Evolutionary conservation across 345 rosid genomes (phyloP).

Genomic region (Acer yangbiense): DNA sequence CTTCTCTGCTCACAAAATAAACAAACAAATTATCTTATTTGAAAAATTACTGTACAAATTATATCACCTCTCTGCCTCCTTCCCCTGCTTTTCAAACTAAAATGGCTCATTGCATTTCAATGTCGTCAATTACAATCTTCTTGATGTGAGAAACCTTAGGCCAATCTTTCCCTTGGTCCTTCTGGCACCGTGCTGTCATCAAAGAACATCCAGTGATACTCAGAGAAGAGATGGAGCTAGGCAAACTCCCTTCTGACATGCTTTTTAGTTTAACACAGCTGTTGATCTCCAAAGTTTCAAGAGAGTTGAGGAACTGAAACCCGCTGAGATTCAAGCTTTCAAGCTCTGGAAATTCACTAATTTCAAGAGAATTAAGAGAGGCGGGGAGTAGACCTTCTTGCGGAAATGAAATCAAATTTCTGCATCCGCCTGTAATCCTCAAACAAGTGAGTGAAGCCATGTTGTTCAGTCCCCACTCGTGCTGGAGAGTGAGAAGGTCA

Average conservation of each 20-base stretch:
- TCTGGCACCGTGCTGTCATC: neutral
- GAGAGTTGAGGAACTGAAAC: neutral
- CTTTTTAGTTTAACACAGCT: neutral
- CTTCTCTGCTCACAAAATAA: too few relatives aligned
- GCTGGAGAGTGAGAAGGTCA: too few relatives aligned
- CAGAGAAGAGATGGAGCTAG: neutral
- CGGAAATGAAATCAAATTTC: neutral
- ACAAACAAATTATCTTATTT: too few relatives aligned
- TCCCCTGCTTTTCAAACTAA: too few relatives aligned
- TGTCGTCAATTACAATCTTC: too few relatives aligned
- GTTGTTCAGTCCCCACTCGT: too few relatives aligned
- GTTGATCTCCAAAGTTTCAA: neutral
- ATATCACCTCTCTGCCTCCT: too few relatives aligned
- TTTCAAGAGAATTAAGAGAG: neutral
- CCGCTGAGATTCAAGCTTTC: neutral
- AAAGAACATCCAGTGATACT: neutral
- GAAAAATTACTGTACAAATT: too few relatives aligned
- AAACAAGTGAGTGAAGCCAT: too few relatives aligned
- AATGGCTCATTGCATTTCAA: neutral
- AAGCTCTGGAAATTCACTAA: neutral
- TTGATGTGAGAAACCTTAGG: neutral
- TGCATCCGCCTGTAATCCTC: neutral
- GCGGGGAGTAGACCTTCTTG: neutral
- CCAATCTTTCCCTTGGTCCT: neutral
- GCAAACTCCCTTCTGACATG: neutral